phyloP scores from a whole-genome alignment of 2,329 filamentous ascomycete species.

The Penicillium thymicola region DNA sequence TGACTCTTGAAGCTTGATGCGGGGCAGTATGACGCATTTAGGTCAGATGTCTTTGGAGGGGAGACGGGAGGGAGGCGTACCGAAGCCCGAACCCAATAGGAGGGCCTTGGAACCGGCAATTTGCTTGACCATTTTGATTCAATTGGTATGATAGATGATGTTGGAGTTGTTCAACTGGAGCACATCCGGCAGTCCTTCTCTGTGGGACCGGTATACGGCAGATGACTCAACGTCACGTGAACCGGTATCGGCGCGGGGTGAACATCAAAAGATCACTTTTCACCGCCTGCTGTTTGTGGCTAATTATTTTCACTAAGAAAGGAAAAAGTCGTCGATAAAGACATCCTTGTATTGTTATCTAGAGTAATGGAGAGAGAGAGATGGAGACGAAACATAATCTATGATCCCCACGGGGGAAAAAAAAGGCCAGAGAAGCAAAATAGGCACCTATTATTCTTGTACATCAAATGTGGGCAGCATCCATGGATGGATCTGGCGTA shows the following conservation, averaged over 20 bases:
- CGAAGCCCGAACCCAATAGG: conserved; percentile 39
- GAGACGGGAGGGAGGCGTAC: conserved; percentile 21
- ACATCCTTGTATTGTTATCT: background rate
- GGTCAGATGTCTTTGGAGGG: background rate
- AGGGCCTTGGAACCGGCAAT: conserved; percentile 41
- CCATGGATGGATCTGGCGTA: background rate
- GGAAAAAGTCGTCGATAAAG: background rate
- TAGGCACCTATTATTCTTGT: background rate
- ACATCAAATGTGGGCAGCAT: background rate
- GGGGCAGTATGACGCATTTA: conserved; percentile 16
- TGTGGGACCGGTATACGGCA: conserved; percentile 15
- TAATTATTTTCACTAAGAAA: background rate
- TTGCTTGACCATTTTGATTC: conserved; percentile 35
- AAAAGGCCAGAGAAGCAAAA: background rate
- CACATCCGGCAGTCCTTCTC: background rate
- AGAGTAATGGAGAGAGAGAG: too few species aligned
- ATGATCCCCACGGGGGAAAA: too few species aligned
- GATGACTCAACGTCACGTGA: conserved; percentile 28
- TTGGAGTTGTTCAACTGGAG: conserved; percentile 7
- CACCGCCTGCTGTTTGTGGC: background rate
- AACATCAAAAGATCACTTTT: background rate
- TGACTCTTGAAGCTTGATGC: conserved; percentile 10
- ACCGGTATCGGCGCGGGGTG: conserved; percentile 27
- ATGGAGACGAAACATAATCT: too few species aligned
- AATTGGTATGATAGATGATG: conserved; percentile 16